A percentile compares a stretch with the other conserved stretches of the same genome.
Evolutionary conservation across 176 grass and related monocot genomes (phyloP).

Genomic region (Coix lacrymajobi): DNA sequence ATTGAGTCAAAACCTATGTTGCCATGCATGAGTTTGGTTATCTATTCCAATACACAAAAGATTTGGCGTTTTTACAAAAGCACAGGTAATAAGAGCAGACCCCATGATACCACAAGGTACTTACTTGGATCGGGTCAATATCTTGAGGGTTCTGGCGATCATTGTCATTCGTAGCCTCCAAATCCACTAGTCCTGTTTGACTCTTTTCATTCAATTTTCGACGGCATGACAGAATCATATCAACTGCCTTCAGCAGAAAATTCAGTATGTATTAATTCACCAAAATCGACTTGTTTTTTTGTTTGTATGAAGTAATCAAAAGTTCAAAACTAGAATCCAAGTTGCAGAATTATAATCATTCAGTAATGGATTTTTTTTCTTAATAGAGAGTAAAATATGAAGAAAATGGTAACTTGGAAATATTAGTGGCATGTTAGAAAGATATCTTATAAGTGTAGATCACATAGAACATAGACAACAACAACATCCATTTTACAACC

Average conservation of each 20-base stretch:
- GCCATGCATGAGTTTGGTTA: background rate
- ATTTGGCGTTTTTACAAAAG: background rate
- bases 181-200: constrained; percentile 25
- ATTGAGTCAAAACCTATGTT: background rate
- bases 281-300: constrained; percentile 4
- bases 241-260: constrained; percentile 60
- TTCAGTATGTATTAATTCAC: constrained; percentile 2
- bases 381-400: background rate
- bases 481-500: background rate
- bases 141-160: constrained; percentile 40
- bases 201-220: constrained; percentile 66
- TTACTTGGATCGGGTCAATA: constrained; percentile 81
- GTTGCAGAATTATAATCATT: background rate
- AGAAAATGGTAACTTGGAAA: background rate
- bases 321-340: background rate
- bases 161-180: constrained; percentile 34
- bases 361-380: background rate
- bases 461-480: background rate
- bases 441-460: background rate
- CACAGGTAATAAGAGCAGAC: background rate
- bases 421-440: background rate
- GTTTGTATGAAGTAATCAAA: background rate
- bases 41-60: background rate
- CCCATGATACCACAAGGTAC: constrained; percentile 6
- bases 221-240: constrained; percentile 65